A percentile compares a stretch with the other conserved stretches of the same genome.
These are phyloP conservation scores for Verticillium nonalfalfae DNA, from an alignment of 2,329 filamentous ascomycete genomes.

Conservation along the genomic window DNA sequence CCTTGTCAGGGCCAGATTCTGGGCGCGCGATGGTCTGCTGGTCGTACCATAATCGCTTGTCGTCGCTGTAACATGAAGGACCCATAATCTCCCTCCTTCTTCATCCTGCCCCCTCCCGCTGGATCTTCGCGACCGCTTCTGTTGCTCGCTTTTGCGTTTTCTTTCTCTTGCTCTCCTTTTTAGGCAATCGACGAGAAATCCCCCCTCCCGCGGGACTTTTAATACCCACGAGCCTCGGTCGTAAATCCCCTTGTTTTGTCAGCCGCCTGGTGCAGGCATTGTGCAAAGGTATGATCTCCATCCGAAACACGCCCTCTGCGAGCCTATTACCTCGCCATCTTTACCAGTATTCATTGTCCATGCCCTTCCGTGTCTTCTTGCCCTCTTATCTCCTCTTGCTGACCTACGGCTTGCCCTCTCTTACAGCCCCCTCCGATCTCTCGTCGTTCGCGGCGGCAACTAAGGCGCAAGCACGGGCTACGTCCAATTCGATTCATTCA, in stretches of 20 bases:
- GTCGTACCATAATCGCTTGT: background rate
- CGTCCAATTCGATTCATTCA: background rate
- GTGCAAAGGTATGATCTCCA: conserved; percentile 9
- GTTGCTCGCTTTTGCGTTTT: conserved; percentile 6
- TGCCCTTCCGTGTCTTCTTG: background rate
- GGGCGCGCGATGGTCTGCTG: conserved; percentile 1
- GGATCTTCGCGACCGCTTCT: background rate
- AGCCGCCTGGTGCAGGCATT: conserved; percentile 13
- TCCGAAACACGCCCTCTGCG: background rate
- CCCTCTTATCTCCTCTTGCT: background rate
- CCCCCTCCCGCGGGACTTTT: background rate
- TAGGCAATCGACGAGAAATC: background rate
- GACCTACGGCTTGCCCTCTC: background rate
- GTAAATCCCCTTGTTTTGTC: background rate
- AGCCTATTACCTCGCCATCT: background rate
- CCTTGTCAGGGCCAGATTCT: background rate
- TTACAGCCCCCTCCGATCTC: background rate
- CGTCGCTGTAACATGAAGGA: background rate
- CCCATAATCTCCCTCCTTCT: background rate
- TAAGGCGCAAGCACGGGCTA: background rate
- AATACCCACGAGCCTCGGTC: conserved; percentile 4
- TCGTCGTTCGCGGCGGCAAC: background rate
- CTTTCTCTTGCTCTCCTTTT: conserved; percentile 8
- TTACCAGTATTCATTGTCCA: background rate
- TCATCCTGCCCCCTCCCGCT: background rate